Base-by-base conservation (phyloP, 306 rosid genomes). In the Sechiopsis laciniata region DNA sequence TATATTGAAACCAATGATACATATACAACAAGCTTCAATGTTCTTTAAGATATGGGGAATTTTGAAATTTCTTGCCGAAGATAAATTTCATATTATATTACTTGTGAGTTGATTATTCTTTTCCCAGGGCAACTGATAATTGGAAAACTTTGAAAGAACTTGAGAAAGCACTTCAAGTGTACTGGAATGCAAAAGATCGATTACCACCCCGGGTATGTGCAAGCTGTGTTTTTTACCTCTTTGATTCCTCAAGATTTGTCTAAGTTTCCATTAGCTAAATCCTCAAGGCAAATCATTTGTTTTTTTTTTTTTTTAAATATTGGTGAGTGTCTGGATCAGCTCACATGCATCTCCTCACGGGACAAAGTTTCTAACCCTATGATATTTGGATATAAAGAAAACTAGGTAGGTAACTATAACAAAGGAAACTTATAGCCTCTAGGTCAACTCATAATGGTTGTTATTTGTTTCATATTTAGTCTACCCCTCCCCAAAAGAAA, bases 141-240 rank as follows among this genome's bases (percentile, higher is more conserved):
- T 94, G 99, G 99, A 91, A 85, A 82, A 83, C 80, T 46, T 83
- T 94, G 82, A 94, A 91, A 83, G 99, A 91, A 85, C 83, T 94
- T 24, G 97, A 91, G 84, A 87, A 91, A 84, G 99, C 99, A 8
- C 63, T 94, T 2, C 85, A 87, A 84, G 91, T 91, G 50, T 94
- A 78, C 50, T 82, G 96, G 97, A 75, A 84, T 6, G 92, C 97
- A 55, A 89, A 91, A 82, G 96, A 94, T 81, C 82, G 87, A 54
- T 78, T 94, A 79, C 97, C 97, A 79, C 99, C 97, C 0, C 80
- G 97, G 96, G 99, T 94, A 48, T 50, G 87, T 62, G 68, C 11
- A 75, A 37, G 40, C 51, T 59, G 3, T 17, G 29, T 60, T 58
- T 52, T 21, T 77, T 29, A 52, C 5, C 63, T n/a, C 15, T 42